Conservation (phyloP, 2,329 filamentous ascomycete species). For the Orbilia oligospora region DNA sequence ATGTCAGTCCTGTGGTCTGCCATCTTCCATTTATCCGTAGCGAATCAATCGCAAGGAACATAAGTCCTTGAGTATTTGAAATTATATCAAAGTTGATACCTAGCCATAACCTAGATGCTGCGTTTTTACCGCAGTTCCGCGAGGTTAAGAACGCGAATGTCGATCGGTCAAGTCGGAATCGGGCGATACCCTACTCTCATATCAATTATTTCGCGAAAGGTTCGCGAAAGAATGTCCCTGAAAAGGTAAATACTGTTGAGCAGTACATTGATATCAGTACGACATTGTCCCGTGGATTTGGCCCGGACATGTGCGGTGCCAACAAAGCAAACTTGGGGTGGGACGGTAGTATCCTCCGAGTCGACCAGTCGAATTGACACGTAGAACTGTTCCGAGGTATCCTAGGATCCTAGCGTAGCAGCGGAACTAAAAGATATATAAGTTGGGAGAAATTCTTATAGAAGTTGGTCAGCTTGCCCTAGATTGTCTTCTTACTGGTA, state of each 20-base stretch:
- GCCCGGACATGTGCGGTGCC: background rate
- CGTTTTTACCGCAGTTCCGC: slow-evolving; percentile 26
- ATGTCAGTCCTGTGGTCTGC: background rate
- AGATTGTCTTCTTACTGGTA: background rate
- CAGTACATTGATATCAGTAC: background rate
- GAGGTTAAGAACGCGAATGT: slow-evolving; percentile 31
- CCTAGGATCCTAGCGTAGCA: background rate
- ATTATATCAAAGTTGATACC: background rate
- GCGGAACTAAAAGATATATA: background rate
- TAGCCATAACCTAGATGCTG: background rate
- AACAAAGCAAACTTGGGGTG: background rate
- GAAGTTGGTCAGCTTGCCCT: background rate
- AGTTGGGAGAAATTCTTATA: background rate
- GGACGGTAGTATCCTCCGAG: too few relatives aligned
- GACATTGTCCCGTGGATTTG: too few relatives aligned
- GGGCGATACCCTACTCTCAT: slow-evolving; percentile 15
- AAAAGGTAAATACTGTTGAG: background rate
- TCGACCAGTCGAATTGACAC: background rate
- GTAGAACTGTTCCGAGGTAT: background rate
- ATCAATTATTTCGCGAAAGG: background rate
- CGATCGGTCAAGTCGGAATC: slow-evolving; percentile 12
- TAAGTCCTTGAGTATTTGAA: background rate
- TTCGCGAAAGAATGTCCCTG: slow-evolving; percentile 5
- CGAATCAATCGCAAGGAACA: slow-evolving; percentile 3
- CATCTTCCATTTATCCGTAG: slow-evolving; percentile 16